These are phyloP conservation scores for Dillenia turbinata DNA, from an alignment of 164 flowering plant species.

Conservation along the genomic window DNA sequence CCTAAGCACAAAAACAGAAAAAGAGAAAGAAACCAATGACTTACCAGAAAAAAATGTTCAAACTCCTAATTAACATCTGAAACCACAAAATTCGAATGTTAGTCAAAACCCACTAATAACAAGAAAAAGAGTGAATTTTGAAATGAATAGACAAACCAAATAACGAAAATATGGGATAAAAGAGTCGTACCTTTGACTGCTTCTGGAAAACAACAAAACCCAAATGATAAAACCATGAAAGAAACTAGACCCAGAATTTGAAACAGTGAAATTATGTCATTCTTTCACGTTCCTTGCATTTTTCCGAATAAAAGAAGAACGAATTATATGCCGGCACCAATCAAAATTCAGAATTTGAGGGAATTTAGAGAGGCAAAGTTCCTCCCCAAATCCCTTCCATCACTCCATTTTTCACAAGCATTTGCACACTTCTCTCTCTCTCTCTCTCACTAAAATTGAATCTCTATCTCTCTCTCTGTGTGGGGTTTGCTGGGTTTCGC, in stretches of 20 bases:
- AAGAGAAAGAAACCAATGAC: not conserved
- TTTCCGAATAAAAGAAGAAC: not conserved
- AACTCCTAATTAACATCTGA: not conserved
- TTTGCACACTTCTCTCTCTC: too few species aligned
- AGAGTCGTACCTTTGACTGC: constrained; percentile 15
- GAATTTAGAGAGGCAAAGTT: too few species aligned
- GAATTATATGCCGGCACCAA: too few species aligned
- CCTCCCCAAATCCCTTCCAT: too few species aligned
- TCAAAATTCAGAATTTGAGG: too few species aligned
- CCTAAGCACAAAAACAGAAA: not conserved
- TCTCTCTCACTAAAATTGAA: too few species aligned
- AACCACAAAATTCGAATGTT: not conserved
- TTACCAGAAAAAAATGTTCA: not conserved
- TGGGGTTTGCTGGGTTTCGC: too few species aligned
- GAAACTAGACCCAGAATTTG: constrained; percentile 4
- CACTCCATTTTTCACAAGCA: too few species aligned
- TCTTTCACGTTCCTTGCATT: not conserved
- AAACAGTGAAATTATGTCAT: not conserved
- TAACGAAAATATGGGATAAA: not conserved
- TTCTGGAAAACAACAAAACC: constrained; percentile 8
- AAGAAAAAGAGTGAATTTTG: not conserved
- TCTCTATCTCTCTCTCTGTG: too few species aligned
- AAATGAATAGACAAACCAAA: not conserved
- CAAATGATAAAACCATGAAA: not conserved
- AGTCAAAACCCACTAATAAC: not conserved